phyloP scores from a whole-genome alignment of 345 rosid genomes.

The Melaleuca quinquenervia region DNA sequence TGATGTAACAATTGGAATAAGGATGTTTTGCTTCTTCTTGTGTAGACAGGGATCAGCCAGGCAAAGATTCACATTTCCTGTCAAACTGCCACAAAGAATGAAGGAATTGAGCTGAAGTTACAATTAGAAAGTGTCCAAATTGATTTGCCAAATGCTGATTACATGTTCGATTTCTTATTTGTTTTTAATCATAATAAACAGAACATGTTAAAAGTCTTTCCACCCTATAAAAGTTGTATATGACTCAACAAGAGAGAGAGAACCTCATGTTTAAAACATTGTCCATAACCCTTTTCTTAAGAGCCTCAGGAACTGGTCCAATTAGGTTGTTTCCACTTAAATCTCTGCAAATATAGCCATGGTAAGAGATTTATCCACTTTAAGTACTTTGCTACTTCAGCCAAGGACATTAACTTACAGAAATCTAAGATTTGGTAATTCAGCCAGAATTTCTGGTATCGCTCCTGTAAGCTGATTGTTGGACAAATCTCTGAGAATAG shows the following conservation, averaged over 20 bases:
- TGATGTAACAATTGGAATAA: neutral
- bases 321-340: neutral
- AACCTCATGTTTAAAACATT: neutral
- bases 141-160: neutral
- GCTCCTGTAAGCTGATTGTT: conserved; percentile 9
- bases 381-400: too few species aligned
- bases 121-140: neutral
- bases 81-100: too few species aligned
- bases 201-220: neutral
- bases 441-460: conserved; percentile 9
- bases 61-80: neutral
- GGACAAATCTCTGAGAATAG: conserved; percentile 11
- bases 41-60: neutral
- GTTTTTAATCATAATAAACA: neutral
- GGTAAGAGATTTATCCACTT: too few species aligned
- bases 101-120: neutral
- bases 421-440: conserved; percentile 1
- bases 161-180: neutral
- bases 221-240: neutral
- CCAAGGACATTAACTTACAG: conserved; percentile 2
- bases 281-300: neutral
- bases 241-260: neutral
- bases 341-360: neutral
- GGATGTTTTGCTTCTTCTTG: neutral
- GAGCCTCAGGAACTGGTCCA: neutral